Evolutionary conservation across 208 protist species (phyloP), one percentile per base, ranked within the genome.

Genomic region (Leishmania aethiopica): DNA sequence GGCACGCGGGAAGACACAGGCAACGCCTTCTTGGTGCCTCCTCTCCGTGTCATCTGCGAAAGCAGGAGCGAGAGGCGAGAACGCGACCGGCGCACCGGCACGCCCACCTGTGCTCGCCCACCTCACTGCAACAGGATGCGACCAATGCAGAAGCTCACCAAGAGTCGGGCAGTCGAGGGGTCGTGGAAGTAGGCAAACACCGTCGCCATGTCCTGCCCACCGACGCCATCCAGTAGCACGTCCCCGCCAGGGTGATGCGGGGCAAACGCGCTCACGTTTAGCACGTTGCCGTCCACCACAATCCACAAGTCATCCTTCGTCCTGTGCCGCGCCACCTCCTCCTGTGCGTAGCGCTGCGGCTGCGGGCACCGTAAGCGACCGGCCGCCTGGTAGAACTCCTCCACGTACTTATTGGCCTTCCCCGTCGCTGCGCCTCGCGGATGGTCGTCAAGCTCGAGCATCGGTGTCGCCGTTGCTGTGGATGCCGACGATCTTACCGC

Each of bases 141-240:
- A 10, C 92, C 94, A 79, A 97, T 91, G 76, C 92, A 96, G 69
- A 94, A 95, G 49, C 84, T 90, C 0, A 85, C 37, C 59, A 96
- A 90, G 1, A 91, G 83, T 17, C 45, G 42, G 6, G 94, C 90
- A 19, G 87, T 81, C 0, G 84, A 86, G 0, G 89, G 87, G 53
- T 86, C 64, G 49, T 97, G 94, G 47, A 91, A 91, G 45, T 90
- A 82, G 8, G 89, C 32, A 77, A 97, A 97, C 3, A 90, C 59
- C 1, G 80, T 79, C 37, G 86, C 92, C 83, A 86, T 87, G 75
- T 97, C 94, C 35, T 90, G 57, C 32, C 91, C 91, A 37, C 91
- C 90, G 7, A 90, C 91, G 1, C 83, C 91, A 17, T 91, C 89
- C 37, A 96, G 70, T 13, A 97, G 82, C 47, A 92, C 78, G 3